Conservation (phyloP, 106 monocot genomes). For the Narthecium ossifragum region DNA sequence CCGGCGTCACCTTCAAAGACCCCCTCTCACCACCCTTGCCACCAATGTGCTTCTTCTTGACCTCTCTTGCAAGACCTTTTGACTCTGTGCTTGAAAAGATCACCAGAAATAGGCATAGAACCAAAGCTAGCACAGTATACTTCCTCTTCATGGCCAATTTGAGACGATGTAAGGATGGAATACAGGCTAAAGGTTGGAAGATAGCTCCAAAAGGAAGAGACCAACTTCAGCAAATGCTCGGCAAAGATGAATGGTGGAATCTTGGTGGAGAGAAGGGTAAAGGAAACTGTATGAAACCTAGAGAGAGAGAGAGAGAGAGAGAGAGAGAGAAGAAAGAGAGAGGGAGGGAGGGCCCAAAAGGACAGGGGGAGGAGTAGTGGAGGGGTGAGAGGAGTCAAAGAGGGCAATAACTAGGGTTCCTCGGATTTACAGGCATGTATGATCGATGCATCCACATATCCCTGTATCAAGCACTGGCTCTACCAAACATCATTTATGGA, state of each 20-base stretch:
- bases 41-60: neutral
- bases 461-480: slow-evolving; percentile 15
- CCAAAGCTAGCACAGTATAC: slow-evolving; percentile 3
- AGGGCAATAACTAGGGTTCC: slow-evolving; percentile 11
- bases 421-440: slow-evolving; percentile 24
- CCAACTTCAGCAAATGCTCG: slow-evolving; percentile 2
- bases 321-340: no score
- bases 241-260: no score
- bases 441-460: no score
- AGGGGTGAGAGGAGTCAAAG: slow-evolving; percentile 6
- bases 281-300: no score
- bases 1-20: neutral
- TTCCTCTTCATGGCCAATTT: slow-evolving; percentile 16
- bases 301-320: no score
- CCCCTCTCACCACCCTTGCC: neutral
- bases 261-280: no score
- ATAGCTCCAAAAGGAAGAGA: no score
- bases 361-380: neutral
- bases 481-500: slow-evolving; percentile 54
- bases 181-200: no score
- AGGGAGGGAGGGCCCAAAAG: neutral
- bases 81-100: neutral
- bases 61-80: neutral
- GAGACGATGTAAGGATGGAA: no score
- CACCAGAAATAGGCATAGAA: slow-evolving; percentile 14